Evolutionary conservation across 805 yeast genomes (phyloP).

Genomic region (Pichia scutulata): DNA sequence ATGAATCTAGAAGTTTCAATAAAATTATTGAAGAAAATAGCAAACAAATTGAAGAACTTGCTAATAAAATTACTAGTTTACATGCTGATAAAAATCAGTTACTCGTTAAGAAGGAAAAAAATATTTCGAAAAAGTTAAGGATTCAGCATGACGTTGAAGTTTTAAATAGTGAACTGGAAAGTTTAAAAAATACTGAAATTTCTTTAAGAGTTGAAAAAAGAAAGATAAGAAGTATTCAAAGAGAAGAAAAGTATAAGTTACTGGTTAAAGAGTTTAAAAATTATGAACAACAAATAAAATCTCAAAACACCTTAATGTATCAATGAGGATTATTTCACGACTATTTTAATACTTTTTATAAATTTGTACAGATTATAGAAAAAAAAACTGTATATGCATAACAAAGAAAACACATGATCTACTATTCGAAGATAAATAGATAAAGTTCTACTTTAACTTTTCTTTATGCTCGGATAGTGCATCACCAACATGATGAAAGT

Average conservation of each 20-base stretch:
- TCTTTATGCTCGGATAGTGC: conserved; percentile 13
- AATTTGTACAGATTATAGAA: background rate
- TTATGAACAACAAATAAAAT: conserved; percentile 18
- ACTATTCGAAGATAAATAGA: background rate
- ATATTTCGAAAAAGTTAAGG: conserved; percentile 26
- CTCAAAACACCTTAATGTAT: background rate
- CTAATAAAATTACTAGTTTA: conserved; percentile 18
- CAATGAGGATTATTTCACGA: background rate
- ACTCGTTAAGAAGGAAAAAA: conserved; percentile 28
- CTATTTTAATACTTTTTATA: background rate
- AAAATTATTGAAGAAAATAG: conserved; percentile 26
- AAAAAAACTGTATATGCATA: background rate
- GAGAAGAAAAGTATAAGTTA: conserved; percentile 20
- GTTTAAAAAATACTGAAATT: conserved; percentile 19
- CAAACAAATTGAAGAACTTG: conserved; percentile 18
- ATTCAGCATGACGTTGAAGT: conserved; percentile 19
- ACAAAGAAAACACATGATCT: background rate
- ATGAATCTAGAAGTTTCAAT: conserved; percentile 26
- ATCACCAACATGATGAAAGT: conserved; percentile 41
- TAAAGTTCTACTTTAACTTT: background rate
- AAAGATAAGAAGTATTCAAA: conserved; percentile 16
- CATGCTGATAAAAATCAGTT: conserved; percentile 26
- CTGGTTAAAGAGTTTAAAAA: conserved; percentile 10
- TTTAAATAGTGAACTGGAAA: conserved; percentile 21
- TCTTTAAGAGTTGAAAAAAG: conserved; percentile 18